Evolutionary conservation across 2,329 filamentous ascomycete species (phyloP).

Genomic region (Claviceps spartinae): DNA sequence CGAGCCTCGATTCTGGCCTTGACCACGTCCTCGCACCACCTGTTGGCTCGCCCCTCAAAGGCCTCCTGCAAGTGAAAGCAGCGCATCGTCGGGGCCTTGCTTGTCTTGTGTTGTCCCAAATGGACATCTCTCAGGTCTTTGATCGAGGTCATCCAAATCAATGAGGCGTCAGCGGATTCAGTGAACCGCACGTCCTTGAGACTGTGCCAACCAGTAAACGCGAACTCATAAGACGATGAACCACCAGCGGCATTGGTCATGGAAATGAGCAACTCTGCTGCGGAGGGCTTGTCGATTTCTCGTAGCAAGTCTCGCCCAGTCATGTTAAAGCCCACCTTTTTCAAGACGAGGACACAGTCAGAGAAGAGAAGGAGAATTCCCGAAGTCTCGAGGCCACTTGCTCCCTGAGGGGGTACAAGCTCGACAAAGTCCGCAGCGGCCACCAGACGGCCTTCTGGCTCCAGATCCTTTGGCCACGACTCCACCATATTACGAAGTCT

Average conservation of each 20-base stretch:
- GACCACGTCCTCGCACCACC: conserved; percentile 70
- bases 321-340: conserved; percentile 49
- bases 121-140: conserved; percentile 45
- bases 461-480: conserved; percentile 59
- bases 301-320: conserved; percentile 68
- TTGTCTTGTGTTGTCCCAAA: conserved; percentile 24
- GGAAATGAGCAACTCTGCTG: conserved; percentile 46
- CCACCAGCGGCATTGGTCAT: conserved; percentile 51
- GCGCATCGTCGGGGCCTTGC: conserved; percentile 42
- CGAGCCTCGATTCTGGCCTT: conserved; percentile 78
- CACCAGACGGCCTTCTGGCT: conserved; percentile 66
- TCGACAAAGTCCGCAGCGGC: conserved; percentile 70
- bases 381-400: conserved; percentile 31
- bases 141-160: conserved; percentile 55
- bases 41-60: conserved; percentile 65
- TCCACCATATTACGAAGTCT: conserved; percentile 65
- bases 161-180: conserved; percentile 50
- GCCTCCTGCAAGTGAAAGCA: conserved; percentile 60
- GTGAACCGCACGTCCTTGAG: conserved; percentile 61
- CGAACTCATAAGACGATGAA: conserved; percentile 53
- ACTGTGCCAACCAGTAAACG: conserved; percentile 59
- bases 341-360: conserved; percentile 65
- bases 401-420: conserved; percentile 48
- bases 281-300: conserved; percentile 70
- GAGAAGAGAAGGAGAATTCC: conserved; percentile 76